Evolutionary conservation across 345 rosid genomes (phyloP).

Genomic region (Cardiospermum halicacabum): DNA sequence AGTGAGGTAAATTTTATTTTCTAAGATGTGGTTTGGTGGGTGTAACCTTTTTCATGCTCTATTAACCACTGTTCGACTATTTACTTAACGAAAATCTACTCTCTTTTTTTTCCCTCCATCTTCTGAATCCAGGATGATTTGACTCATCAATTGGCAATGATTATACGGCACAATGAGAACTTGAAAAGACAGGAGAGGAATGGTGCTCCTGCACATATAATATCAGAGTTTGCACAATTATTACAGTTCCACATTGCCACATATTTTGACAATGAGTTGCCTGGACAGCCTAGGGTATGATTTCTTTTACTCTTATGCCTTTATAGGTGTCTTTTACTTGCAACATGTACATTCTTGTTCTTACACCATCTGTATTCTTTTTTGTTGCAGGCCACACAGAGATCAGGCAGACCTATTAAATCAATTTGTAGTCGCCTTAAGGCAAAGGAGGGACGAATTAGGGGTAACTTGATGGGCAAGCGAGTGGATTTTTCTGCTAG

Average conservation of each 20-base stretch:
- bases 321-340: not conserved
- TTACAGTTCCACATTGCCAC: slow-evolving; percentile 95
- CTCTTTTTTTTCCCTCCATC: not conserved
- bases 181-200: slow-evolving; percentile 85
- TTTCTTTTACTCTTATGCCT: not conserved
- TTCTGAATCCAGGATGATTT: slow-evolving; percentile 70
- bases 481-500: slow-evolving; percentile 98
- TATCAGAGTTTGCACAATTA: slow-evolving; percentile 91
- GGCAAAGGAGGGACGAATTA: slow-evolving; percentile 95
- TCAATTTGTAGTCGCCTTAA: slow-evolving; percentile 95
- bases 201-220: slow-evolving; percentile 96
- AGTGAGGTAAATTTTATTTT: slow-evolving; percentile 57
- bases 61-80: not conserved
- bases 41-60: not conserved
- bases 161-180: slow-evolving; percentile 87
- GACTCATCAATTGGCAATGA: slow-evolving; percentile 93
- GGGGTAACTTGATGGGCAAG: slow-evolving; percentile 98
- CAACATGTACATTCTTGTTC: too few relatives aligned
- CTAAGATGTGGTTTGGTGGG: not conserved
- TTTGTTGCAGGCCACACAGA: slow-evolving; percentile 83
- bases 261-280: slow-evolving; percentile 93
- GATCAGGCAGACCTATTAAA: slow-evolving; percentile 96
- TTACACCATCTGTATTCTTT: slow-evolving; percentile 10
- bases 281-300: slow-evolving; percentile 96
- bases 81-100: not conserved